Evolutionary conservation across 228 moss, liverwort and hornwort genomes (phyloP), one percentile per base, ranked within the genome.

Genomic region (Sphagnum magellanicum): DNA sequence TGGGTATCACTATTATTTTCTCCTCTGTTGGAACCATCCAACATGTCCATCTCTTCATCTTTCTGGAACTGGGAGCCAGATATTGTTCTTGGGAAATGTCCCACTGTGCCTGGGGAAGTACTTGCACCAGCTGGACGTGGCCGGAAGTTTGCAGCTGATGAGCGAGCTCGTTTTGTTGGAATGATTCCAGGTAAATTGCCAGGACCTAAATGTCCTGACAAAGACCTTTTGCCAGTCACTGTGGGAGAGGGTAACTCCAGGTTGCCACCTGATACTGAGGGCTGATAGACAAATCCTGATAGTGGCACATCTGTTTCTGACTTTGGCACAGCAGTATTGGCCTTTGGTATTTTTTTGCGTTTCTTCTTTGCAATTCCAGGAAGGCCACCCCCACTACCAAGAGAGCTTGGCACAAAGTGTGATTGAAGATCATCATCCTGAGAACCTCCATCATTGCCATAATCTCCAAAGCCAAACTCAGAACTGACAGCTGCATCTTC

Each of bases 131-230:
- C 77, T 61, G 90, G 53, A 48, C 90, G 81, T 52, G 87, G 89
- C 70, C 90, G 82, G 55, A 80, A 68, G 59, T 78, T 81, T 17
- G 83, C 79, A 65, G 87, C 87, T 63, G 93, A 79, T 32, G 77
- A 93, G 50, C 87, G 90, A 68, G 87, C 85, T 63, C 93, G 83
- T 75, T 93, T 90, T 7, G 91, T 83, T 51, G 89, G 90, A 62
- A 93, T 93, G 72, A 82, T 85, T 50, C 90, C 89, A n/a, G 73
- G 75, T 58, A 77, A 69, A 47, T 79, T 65, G 61, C 63, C 82
- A 65, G 65, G 48, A 15, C 83, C 85, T 32, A 32, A 32, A 32
- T 32, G 32, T 59, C 77, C 77, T 64, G 77, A 77, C 64, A 89
- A 65, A 0, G 89, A 79, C 70, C 89, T 75, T 59, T 87, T 91